These are phyloP conservation scores for Lentithecium fluviatile DNA, from an alignment of 495 filamentous ascomycete genomes.

Conservation along the genomic window DNA sequence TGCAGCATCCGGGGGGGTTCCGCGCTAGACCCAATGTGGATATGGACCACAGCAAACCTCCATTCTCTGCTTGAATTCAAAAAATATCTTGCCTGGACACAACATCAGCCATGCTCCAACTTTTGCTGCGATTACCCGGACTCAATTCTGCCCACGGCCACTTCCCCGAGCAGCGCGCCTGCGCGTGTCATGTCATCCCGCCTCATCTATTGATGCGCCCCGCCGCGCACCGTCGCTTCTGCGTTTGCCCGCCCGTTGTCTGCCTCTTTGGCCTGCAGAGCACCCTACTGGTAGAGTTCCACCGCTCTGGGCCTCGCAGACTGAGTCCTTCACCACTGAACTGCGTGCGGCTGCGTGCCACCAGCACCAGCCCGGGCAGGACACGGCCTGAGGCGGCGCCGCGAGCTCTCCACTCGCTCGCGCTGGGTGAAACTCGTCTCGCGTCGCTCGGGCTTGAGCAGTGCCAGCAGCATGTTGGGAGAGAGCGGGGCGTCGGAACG, in stretches of 20 bases:
- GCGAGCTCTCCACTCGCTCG: background rate
- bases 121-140: background rate
- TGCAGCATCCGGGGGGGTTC: background rate
- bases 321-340: background rate
- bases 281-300: constrained; percentile 2
- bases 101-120: background rate
- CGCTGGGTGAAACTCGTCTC: background rate
- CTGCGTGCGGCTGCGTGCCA: constrained; percentile 2
- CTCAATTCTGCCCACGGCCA: background rate
- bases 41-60: background rate
- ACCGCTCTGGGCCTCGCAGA: background rate
- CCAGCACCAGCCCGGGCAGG: background rate
- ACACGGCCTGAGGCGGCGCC: background rate
- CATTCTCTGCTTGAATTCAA: background rate
- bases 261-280: constrained; percentile 1
- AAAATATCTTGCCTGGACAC: background rate
- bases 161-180: background rate
- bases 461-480: too few species aligned
- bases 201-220: background rate
- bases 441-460: too few species aligned
- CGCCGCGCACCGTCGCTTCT: background rate
- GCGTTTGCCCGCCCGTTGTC: background rate
- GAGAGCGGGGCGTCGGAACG: too few species aligned
- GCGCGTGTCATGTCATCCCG: background rate
- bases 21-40: background rate